Conservation (phyloP, 1,284 basidiomycete genomes). For the Porphyrellus sp. region DNA sequence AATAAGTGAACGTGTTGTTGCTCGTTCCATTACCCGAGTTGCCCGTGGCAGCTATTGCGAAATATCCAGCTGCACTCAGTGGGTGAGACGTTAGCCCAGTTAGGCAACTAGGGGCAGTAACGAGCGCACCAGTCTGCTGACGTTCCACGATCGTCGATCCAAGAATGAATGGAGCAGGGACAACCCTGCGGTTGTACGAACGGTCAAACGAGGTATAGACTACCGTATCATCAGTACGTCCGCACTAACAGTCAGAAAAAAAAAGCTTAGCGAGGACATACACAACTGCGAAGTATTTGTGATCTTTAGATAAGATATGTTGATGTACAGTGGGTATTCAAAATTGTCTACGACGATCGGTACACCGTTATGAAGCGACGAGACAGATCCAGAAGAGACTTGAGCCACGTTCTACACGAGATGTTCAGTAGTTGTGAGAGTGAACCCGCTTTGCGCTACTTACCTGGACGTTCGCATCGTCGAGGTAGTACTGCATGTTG, state of each 20-base stretch:
- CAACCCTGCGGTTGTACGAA: conserved; percentile 57
- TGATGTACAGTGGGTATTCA: conserved; percentile 63
- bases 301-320: conserved; percentile 46
- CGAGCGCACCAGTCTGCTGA: conserved; percentile 52
- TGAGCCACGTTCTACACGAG: conserved; percentile 56
- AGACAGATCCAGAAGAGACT: conserved; percentile 50
- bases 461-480: conserved; percentile 43
- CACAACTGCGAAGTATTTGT: conserved; percentile 44
- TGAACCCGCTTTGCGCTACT: conserved; percentile 6
- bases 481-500: conserved; percentile 49
- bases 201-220: conserved; percentile 61
- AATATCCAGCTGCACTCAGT: conserved; percentile 48
- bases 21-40: conserved; percentile 60
- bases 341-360: conserved; percentile 55
- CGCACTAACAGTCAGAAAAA: neutral
- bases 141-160: conserved; percentile 55
- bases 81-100: neutral
- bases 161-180: conserved; percentile 57
- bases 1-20: conserved; percentile 64
- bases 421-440: neutral
- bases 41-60: conserved; percentile 43
- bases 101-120: neutral
- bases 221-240: conserved; percentile 25
- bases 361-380: conserved; percentile 60
- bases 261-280: conserved; percentile 35